Percentiles rank a stretch among this genome's conserved stretches.
Evolutionary conservation across 2,329 filamentous ascomycete genomes (phyloP).

Genomic region (Plectosphaerella cucumerina): DNA sequence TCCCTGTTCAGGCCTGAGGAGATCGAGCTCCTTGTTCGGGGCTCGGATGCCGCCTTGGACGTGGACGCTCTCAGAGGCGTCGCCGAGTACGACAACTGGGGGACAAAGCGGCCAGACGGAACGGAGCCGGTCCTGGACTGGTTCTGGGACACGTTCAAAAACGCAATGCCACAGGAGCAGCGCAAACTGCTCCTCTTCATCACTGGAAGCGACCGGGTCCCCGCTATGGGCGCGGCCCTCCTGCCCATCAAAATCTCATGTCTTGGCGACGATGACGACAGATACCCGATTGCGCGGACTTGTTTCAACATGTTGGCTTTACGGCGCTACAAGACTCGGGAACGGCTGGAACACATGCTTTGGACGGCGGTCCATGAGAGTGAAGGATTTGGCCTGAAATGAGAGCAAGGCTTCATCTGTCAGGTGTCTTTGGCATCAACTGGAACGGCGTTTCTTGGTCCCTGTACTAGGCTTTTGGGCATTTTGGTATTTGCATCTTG

Average conservation of each 20-base stretch:
- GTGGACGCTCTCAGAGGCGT: conserved; percentile 71
- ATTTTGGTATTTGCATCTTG: no score
- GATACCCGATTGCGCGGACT: conserved; percentile 82
- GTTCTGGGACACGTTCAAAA: conserved; percentile 84
- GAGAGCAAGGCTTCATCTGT: conserved; percentile 12
- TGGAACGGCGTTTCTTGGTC: no score
- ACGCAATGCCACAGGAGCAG: conserved; percentile 63
- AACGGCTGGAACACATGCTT: conserved; percentile 65
- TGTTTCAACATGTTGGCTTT: conserved; percentile 86
- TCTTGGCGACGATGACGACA: conserved; percentile 66
- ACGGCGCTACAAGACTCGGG: conserved; percentile 64
- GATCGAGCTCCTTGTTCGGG: conserved; percentile 81
- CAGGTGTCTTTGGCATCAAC: no score
- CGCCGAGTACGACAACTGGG: conserved; percentile 81
- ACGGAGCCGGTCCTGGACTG: conserved; percentile 67
- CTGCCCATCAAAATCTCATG: conserved; percentile 73
- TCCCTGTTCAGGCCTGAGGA: conserved; percentile 87
- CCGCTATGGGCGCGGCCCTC: conserved; percentile 79
- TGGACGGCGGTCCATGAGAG: conserved; percentile 88
- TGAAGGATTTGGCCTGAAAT: conserved; percentile 89
- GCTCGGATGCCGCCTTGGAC: conserved; percentile 79
- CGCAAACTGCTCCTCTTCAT: conserved; percentile 80
- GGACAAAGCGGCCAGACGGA: conserved; percentile 47
- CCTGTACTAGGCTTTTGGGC: no score
- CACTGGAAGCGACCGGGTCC: conserved; percentile 85